Evolutionary conservation across 352 stramenopile genomes (phyloP).

Genomic region (Phytophthora lateralis): DNA sequence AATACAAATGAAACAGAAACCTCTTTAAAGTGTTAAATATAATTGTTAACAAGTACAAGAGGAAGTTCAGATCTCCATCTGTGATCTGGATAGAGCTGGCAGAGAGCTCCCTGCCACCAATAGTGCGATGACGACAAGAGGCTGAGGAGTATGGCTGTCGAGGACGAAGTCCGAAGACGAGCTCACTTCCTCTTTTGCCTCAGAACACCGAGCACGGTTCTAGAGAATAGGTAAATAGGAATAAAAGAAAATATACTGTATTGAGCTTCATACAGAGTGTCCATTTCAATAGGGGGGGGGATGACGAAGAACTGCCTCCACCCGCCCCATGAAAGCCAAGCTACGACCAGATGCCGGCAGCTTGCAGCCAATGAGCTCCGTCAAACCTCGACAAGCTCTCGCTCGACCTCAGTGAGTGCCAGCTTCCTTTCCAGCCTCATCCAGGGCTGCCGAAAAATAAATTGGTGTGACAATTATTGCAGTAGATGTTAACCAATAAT

Average conservation of each 20-base stretch:
- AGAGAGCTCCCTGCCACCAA: slow-evolving; percentile 12
- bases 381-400: no score
- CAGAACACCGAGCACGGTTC: not conserved
- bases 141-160: not conserved
- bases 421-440: no score
- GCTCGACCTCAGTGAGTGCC: no score
- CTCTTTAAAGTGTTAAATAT: not conserved
- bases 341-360: no score
- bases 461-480: no score
- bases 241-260: slow-evolving; percentile 1
- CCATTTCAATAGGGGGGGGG: not conserved
- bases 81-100: slow-evolving; percentile 14
- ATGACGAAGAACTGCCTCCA: no score
- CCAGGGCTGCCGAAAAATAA: no score
- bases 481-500: no score
- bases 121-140: slow-evolving; percentile 3
- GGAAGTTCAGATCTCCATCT: slow-evolving; percentile 13
- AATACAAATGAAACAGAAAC: not conserved
- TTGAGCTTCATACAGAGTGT: not conserved
- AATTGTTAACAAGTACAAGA: not conserved
- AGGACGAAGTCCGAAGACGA: slow-evolving; percentile 1
- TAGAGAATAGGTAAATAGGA: slow-evolving; percentile 6
- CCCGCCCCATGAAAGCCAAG: no score
- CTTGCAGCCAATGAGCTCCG: no score
- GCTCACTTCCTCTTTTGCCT: slow-evolving; percentile 8